A percentile compares a stretch with the other conserved stretches of the same genome.
Conservation (phyloP, 345 rosid species). For the Rubroshorea leprosula region DNA sequence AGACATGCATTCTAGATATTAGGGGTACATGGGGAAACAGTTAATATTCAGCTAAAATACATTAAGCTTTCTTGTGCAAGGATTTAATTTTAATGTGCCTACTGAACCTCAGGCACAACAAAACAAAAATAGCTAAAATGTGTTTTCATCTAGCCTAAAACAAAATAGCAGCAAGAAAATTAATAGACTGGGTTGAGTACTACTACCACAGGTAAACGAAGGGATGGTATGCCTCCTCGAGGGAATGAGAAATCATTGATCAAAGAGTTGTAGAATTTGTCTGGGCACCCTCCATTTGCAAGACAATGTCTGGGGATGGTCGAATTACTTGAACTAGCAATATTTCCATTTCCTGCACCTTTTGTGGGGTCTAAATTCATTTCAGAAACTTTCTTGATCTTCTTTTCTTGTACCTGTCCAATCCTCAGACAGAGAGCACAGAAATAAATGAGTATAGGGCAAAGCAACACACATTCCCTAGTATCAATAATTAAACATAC, state of each 20-base stretch:
- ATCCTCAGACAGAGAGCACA: constrained; percentile 8
- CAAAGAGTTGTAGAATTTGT: constrained; percentile 24
- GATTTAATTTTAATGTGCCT: background rate
- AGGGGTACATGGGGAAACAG: background rate
- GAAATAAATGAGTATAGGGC: background rate
- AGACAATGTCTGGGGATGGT: constrained; percentile 28
- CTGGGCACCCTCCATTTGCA: constrained; percentile 54
- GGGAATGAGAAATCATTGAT: constrained; percentile 54
- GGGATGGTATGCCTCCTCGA: constrained; percentile 56
- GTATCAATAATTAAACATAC: constrained; percentile 4
- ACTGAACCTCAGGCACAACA: too few species aligned
- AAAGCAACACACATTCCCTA: background rate
- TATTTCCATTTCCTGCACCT: constrained; percentile 38
- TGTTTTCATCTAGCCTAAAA: constrained; percentile 10
- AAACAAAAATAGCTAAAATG: background rate
- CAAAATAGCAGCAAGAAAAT: constrained; percentile 3
- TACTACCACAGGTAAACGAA: constrained; percentile 90
- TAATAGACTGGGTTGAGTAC: constrained; percentile 28
- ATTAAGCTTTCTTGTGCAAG: background rate
- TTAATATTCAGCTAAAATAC: background rate
- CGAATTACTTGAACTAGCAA: constrained; percentile 42
- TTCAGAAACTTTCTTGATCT: constrained; percentile 78
- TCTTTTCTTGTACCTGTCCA: constrained; percentile 88
- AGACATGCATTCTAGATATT: background rate
- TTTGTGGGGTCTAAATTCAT: constrained; percentile 60